Base-by-base conservation (phyloP, 257 asterid species). In the Anisodus tanguticus region DNA sequence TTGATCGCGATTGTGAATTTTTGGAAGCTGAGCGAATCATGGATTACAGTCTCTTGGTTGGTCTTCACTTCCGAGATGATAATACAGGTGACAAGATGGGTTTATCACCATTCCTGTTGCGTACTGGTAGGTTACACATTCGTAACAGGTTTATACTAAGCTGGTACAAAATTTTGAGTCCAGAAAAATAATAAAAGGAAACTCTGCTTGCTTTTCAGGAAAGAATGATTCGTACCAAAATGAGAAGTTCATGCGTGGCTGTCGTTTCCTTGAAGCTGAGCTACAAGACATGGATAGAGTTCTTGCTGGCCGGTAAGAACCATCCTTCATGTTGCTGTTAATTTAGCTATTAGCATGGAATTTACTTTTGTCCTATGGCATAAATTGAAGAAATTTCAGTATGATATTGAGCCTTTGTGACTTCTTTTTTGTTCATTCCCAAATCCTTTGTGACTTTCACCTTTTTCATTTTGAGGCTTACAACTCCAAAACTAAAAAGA, bases 261-360 rank as follows among this genome's bases (percentile, higher is more conserved):
- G 95, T 88, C 96, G 99, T 74, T 94, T 96, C 86, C 98, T 96
- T 7, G 98, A 96, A 90, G 99, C 99, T 2, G 99, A 96, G 87
- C 88, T 96, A 59, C 99, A 96, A 89, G 97, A 94, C 83, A 93
- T 89, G 98, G 98, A 96, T 85, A 93, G 97, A 59, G 79, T 96
- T 80, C 86, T 87, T 85, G 90, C 98, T 83, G 98, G 98, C 87
- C 88, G 94, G 99, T 96, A 88, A 58, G 85, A 12, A 60, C 7
- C 82, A 9, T 37, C 82, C 9, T 13, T 69, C 82, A 31, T n/a
- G 62, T 9, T 77, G 82, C 82, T 77, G 66, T 77, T 53, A 31
- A 12, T 74, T 67, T 49, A 12, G 43, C 81, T 22, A 3, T 76
- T 22, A 5, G 22, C 62, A 17, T 76, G 81, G 13, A 76, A 51